These are phyloP conservation scores for Grammothele lineata DNA, from an alignment of 768 basidiomycete species.

Conservation along the genomic window DNA sequence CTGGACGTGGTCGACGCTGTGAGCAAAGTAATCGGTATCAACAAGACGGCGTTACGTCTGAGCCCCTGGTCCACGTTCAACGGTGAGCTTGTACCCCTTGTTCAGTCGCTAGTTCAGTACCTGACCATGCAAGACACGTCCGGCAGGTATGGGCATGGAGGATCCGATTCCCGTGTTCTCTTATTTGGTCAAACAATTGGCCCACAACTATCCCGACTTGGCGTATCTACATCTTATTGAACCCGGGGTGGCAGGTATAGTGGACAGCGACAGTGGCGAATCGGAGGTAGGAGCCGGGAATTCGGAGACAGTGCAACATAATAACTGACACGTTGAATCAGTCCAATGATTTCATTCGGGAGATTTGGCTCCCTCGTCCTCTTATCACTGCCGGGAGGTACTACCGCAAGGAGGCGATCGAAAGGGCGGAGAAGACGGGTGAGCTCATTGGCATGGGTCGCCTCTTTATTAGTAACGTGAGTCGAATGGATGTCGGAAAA, in stretches of 20 bases:
- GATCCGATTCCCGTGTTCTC: conserved; percentile 53
- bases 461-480: too few species aligned
- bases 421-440: conserved; percentile 21
- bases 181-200: conserved; percentile 40
- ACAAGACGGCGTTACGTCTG: conserved; percentile 37
- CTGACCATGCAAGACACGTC: background rate
- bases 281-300: conserved; percentile 9
- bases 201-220: conserved; percentile 33
- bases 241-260: conserved; percentile 16
- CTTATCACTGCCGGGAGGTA: conserved; percentile 18
- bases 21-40: conserved; percentile 36
- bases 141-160: conserved; percentile 41
- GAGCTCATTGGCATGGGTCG: conserved; percentile 23
- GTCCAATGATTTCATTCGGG: conserved; percentile 18
- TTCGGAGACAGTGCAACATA: background rate
- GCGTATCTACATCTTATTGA: conserved; percentile 36
- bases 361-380: conserved; percentile 13
- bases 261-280: background rate
- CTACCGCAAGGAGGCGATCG: conserved; percentile 13
- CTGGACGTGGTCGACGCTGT: conserved; percentile 40
- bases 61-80: conserved; percentile 31
- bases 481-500: background rate
- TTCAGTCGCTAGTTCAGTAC: too few species aligned
- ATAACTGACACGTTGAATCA: too few species aligned
- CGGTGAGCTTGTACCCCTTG: conserved; percentile 14